A percentile compares a stretch with the other conserved stretches of the same genome.
Conservation (phyloP, 352 stramenopile genomes). For the Globisporangium spinosum region DNA sequence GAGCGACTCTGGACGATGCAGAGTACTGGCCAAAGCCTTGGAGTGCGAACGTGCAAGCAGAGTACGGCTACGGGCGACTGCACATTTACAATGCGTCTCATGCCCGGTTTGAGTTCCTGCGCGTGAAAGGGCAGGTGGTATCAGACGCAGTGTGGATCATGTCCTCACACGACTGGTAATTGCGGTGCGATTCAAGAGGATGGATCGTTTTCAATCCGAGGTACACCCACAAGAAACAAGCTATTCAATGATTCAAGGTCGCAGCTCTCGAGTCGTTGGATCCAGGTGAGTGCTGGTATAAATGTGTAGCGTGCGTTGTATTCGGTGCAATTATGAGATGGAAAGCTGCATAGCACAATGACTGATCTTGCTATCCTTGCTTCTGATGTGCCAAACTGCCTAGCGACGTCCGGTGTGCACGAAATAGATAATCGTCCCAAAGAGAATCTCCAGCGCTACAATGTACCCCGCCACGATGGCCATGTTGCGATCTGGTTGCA, state of each 20-base stretch:
- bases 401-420: constrained; percentile 37
- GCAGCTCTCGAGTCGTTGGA: too few species aligned
- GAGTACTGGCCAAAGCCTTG: neutral
- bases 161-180: neutral
- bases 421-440: constrained; percentile 46
- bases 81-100: neutral
- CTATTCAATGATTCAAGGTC: too few species aligned
- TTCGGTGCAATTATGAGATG: neutral
- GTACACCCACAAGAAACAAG: too few species aligned
- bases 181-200: neutral
- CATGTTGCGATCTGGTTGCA: constrained; percentile 41
- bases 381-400: neutral
- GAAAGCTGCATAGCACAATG: too few species aligned
- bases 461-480: constrained; percentile 46
- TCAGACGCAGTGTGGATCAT: neutral
- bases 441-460: constrained; percentile 47
- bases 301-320: neutral
- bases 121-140: neutral
- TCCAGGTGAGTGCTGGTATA: neutral
- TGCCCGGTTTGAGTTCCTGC: neutral
- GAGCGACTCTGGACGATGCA: neutral
- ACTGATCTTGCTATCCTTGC: too few species aligned
- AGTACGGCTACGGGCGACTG: neutral
- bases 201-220: too few species aligned
- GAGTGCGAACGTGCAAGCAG: neutral